Evolutionary conservation across 768 basidiomycete genomes (phyloP), one percentile per base, ranked within the genome.

Genomic region (Sutorius australiensis): DNA sequence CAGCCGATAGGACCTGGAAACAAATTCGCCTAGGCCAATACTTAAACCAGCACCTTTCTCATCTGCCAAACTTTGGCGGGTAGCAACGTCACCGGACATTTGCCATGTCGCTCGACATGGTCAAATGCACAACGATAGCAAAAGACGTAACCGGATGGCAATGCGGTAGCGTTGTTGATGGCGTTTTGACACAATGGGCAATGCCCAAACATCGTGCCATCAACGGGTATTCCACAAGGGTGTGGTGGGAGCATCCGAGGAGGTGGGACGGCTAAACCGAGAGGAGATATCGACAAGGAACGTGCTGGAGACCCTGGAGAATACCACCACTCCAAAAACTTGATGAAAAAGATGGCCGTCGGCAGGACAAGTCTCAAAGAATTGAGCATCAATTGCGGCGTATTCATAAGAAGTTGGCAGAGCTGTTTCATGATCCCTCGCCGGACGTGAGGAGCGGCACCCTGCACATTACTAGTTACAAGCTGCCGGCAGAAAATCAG

Each of bases 271-370:
- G 81, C 76, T 28, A 86, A 89, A 7, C 84, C 88, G 47, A 80
- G 78, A 30, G 72, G 75, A 11, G 82, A 83, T 31, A 77, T 76
- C 9, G 82, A 78, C 48, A 90, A 72, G n/a, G 82, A 82, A 37
- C 84, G 82, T 16, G 89, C 90, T 4, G 89, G 94, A 11, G 92
- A 97, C 40, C 80, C 80, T 19, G 97, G 94, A 5, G 93, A 95
- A 66, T 98, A 98, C 94, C 95, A 99, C 94, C 97, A 99, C 72
- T 98, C 94, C 42, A 97, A 76, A 71, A 98, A 95, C 70, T 94
- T 95, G 75, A 99, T 77, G 67, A 92, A 89, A 71, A 99, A 95
- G 53, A 99, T 93, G 38, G 88, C 87, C 17, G 86, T 89, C 14
- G 92, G 95, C 32, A 94, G 80, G 42, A 91, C 76, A 43, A 90